Base-by-base conservation (phyloP, 768 basidiomycete species). In the Termitomyces sp. region DNA sequence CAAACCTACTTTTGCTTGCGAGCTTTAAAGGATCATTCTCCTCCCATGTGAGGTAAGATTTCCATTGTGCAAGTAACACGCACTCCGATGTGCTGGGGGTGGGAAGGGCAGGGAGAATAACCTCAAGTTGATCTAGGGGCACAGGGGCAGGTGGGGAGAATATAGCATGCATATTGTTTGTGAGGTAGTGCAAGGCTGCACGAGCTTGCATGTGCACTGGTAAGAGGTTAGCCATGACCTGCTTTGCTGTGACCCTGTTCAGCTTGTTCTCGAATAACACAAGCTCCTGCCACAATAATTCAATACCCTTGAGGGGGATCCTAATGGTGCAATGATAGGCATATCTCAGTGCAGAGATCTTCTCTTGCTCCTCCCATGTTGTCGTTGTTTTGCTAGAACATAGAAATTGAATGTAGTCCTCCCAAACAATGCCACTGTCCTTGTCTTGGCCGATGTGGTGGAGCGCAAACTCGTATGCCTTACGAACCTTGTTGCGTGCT, bases 261-360 rank as follows among this genome's bases (percentile, higher is more conserved):
- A 97, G 77, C 55, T 81, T 82, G 57, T 85, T 93, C 73, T 99
- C 96, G 68, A 97, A 98, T 0, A 89, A 77, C 73, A 97, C 94
- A 38, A 38, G 12, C 13, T 38, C 38, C 13, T 38, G 9, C 38
- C 38, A 38, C 1, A 38, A 38, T 4, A 13, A 80, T 71, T 97
- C 95, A 66, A 98, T 86, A 67, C 95, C 95, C 71, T 94, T 91
- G 66, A 98, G 82, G 0, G 96, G 96, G 36, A 97, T 92, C 69
- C 93, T 91, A 20, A 98, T 90, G n/a, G n/a, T n/a, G n/a, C 2
- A 93, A 54, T 92, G 87, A 68, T 96, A 92, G 75, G 13, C 11
- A 12, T 4, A 12, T 38, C 11, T 38, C 38, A 38, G 38, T 12
- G 38, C 9, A 38, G 11, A 91, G 88, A 70, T 91, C 93, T 60